Evolutionary conservation across 2,329 filamentous ascomycete species (phyloP).

Genomic region (Ophiostoma pallidulum): DNA sequence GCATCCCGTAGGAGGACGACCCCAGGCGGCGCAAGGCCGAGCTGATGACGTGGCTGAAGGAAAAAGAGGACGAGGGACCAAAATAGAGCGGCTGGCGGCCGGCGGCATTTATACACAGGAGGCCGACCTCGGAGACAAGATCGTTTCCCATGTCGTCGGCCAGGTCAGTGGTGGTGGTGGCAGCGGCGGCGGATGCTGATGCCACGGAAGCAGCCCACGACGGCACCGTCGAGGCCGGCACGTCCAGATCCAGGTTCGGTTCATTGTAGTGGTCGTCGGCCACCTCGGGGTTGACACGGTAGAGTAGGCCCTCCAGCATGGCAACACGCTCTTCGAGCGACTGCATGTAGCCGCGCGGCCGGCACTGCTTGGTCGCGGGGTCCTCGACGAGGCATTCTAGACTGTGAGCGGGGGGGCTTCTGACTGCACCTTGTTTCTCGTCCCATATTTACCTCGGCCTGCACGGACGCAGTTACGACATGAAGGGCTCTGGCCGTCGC

Average conservation of each 20-base stretch:
- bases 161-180: neutral
- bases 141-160: conserved; percentile 2
- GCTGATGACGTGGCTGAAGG: conserved; percentile 24
- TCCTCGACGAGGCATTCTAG: conserved; percentile 21
- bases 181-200: too few species aligned
- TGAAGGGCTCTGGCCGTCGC: neutral
- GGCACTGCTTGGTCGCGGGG: conserved; percentile 19
- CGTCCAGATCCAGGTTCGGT: too few species aligned
- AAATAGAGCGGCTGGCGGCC: conserved; percentile 29
- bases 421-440: neutral
- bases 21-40: too few species aligned
- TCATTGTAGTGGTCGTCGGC: too few species aligned
- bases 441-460: neutral
- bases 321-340: conserved; percentile 21
- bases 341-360: conserved; percentile 25
- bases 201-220: too few species aligned
- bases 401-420: neutral
- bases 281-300: too few species aligned
- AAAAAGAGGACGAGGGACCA: conserved; percentile 27
- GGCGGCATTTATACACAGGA: conserved; percentile 24
- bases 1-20: too few species aligned
- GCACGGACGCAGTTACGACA: neutral
- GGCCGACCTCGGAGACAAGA: conserved; percentile 22
- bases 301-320: conserved; percentile 17
- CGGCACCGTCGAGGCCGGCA: too few species aligned